Evolutionary conservation across 2,329 filamentous ascomycete genomes (phyloP).

Genomic region (Alternaria arbusti): DNA sequence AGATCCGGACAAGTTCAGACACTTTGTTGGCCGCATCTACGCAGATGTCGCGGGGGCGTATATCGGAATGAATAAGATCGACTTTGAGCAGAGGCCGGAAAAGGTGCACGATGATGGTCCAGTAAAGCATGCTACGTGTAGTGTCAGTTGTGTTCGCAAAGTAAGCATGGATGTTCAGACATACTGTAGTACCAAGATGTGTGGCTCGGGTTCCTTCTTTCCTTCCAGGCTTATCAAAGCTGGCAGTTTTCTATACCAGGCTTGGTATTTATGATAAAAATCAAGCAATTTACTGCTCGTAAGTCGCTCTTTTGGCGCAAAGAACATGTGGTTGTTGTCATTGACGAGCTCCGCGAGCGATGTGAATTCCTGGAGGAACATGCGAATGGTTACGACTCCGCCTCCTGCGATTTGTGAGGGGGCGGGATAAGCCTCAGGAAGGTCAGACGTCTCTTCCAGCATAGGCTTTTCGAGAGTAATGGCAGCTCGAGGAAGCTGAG

Average conservation of each 20-base stretch:
- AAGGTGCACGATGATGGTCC: constrained; percentile 73
- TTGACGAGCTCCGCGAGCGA: constrained; percentile 77
- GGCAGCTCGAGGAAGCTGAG: constrained; percentile 56
- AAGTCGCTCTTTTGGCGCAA: constrained; percentile 70
- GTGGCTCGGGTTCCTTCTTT: constrained; percentile 67
- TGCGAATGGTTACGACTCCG: constrained; percentile 33
- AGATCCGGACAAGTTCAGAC: constrained; percentile 50
- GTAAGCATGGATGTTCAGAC: constrained; percentile 42
- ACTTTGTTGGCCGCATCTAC: constrained; percentile 56
- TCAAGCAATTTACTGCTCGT: constrained; percentile 68
- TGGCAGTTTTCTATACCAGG: constrained; percentile 74
- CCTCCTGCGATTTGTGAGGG: constrained; percentile 10
- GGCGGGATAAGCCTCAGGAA: constrained; percentile 44
- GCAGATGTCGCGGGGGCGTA: constrained; percentile 71
- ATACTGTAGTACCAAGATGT: constrained; percentile 76
- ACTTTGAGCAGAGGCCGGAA: constrained; percentile 77
- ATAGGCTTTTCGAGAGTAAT: constrained; percentile 57
- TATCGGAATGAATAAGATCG: constrained; percentile 61
- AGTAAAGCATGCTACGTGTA: constrained; percentile 65
- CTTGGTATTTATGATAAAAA: constrained; percentile 71
- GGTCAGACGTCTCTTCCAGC: constrained; percentile 64
- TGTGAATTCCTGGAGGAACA: constrained; percentile 63
- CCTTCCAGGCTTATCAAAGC: constrained; percentile 62
- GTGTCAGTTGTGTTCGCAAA: constrained; percentile 13
- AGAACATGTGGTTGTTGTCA: constrained; percentile 73